Conservation (phyloP, 2,329 filamentous ascomycete genomes). For the Exophiala xenobiotica region DNA sequence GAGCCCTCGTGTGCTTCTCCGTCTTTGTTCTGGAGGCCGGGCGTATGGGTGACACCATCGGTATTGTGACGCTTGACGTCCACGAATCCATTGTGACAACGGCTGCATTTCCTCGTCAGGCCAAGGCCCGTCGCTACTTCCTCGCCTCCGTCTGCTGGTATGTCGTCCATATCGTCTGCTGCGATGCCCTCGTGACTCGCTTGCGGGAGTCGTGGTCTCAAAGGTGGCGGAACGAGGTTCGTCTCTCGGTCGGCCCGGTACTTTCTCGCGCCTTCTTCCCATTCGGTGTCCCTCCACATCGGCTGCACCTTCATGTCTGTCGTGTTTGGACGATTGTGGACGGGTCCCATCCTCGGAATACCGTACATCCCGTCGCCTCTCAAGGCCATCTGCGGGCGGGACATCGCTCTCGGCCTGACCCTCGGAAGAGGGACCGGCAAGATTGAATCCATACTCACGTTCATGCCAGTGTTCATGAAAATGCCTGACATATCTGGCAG, state of each 20-base stretch:
- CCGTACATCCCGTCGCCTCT: constrained; percentile 21
- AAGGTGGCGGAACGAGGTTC: constrained; percentile 10
- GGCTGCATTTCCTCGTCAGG: constrained; percentile 28
- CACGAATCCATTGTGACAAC: constrained; percentile 26
- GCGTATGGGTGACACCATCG: constrained; percentile 24
- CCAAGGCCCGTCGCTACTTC: constrained; percentile 9
- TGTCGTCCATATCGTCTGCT: neutral
- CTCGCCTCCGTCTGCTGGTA: constrained; percentile 8
- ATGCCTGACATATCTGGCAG: constrained; percentile 11
- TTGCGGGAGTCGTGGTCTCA: constrained; percentile 12
- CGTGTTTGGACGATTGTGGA: neutral
- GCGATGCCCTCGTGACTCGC: neutral
- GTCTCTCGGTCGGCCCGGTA: neutral
- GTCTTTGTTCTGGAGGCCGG: constrained; percentile 15
- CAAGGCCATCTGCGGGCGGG: constrained; percentile 16
- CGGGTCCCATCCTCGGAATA: constrained; percentile 15
- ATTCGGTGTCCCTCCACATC: neutral
- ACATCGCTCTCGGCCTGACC: constrained; percentile 17
- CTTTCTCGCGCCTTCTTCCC: neutral
- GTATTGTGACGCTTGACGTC: constrained; percentile 21
- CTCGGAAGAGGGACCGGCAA: constrained; percentile 18
- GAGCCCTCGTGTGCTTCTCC: constrained; percentile 9
- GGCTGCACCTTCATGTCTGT: neutral
- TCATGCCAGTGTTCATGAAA: constrained; percentile 24
- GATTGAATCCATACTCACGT: constrained; percentile 12